Conservation (phyloP, 2,329 filamentous ascomycete species). For the Penicillium brasilianum region DNA sequence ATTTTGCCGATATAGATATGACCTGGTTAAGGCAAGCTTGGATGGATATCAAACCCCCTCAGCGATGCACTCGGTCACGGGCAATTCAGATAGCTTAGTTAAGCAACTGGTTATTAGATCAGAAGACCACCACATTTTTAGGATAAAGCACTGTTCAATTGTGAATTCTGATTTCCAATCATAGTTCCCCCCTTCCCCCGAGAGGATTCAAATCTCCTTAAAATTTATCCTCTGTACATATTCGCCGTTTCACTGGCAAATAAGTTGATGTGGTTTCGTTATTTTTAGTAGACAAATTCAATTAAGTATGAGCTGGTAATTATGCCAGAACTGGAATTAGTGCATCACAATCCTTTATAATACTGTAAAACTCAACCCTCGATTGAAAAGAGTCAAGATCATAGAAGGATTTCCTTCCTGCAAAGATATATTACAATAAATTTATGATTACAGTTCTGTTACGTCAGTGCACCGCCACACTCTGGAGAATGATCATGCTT, state of each 20-base stretch:
- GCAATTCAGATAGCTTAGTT: constrained; percentile 8
- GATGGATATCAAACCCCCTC: constrained; percentile 15
- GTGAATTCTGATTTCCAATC: background rate
- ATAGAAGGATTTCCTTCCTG: background rate
- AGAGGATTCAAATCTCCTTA: constrained; percentile 1
- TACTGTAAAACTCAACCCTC: background rate
- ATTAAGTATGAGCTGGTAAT: background rate
- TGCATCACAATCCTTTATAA: background rate
- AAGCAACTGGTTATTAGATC: background rate
- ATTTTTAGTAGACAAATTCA: background rate
- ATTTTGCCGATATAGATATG: constrained; percentile 18
- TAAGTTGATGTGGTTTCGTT: background rate
- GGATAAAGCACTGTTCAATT: constrained; percentile 3
- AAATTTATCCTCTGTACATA: background rate
- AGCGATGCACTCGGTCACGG: constrained; percentile 20
- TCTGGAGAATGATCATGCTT: background rate
- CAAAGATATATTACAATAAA: constrained; percentile 4
- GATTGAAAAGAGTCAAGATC: background rate
- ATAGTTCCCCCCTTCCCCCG: constrained; percentile 2
- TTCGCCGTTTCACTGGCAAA: background rate
- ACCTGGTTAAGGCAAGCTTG: constrained; percentile 16
- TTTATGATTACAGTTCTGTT: constrained; percentile 1
- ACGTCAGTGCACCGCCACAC: constrained; percentile 5
- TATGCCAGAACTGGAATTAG: constrained; percentile 3
- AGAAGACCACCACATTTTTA: background rate